Conservation (phyloP, 1,284 basidiomycete species). For the Polyporus tsugae region DNA sequence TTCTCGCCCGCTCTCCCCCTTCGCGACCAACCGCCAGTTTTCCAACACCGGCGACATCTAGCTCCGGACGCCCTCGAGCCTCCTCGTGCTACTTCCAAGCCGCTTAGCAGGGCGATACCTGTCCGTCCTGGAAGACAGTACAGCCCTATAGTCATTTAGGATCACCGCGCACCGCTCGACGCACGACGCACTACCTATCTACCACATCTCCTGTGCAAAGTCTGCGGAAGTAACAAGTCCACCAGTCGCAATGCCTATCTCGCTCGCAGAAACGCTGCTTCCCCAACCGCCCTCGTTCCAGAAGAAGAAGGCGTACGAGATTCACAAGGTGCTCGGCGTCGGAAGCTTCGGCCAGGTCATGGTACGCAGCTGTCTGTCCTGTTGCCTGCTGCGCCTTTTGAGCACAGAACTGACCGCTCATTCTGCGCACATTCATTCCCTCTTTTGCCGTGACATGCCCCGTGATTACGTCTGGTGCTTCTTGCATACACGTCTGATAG, state of each 20-base stretch:
- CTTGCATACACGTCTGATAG: conserved; percentile 43
- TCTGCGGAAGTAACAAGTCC: not conserved
- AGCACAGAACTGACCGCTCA: not conserved
- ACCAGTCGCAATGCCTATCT: conserved; percentile 37
- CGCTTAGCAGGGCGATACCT: conserved; percentile 4
- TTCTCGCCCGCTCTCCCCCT: not conserved
- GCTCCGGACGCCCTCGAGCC: not conserved
- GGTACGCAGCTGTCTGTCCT: conserved; percentile 50
- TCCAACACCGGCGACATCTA: conserved; percentile 2
- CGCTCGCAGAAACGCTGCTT: conserved; percentile 60
- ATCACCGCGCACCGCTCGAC: not conserved
- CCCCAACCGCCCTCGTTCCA: conserved; percentile 84
- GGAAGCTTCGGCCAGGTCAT: conserved; percentile 91
- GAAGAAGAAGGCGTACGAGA: conserved; percentile 85
- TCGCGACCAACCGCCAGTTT: not conserved
- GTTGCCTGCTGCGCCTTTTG: not conserved
- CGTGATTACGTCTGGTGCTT: not conserved
- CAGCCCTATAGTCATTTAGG: conserved; percentile 7
- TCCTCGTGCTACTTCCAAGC: not conserved
- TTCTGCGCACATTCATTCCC: not conserved
- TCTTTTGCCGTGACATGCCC: not conserved
- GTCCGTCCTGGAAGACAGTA: conserved; percentile 9
- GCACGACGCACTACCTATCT: conserved; percentile 3
- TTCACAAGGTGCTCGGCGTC: conserved; percentile 77
- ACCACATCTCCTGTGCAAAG: not conserved